Evolutionary conservation across 108 stramenopile species (phyloP), one percentile per base, ranked within the genome.

Genomic region (Skeletonema menzelii): DNA sequence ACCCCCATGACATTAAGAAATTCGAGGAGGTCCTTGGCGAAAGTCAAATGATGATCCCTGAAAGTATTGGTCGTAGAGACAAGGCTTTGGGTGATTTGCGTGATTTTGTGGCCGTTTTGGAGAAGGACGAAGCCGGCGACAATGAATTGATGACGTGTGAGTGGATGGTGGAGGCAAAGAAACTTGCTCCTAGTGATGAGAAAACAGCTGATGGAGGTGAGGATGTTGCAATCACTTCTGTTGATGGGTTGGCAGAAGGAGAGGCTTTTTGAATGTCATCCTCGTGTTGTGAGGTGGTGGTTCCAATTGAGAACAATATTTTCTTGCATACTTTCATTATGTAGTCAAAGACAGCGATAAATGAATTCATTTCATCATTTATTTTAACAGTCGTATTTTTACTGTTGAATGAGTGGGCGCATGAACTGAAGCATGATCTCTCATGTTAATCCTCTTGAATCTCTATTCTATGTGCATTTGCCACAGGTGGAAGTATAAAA

Each of bases 31-130:
- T 94, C 2, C 61, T 94, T 42, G 86, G 59, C 0, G 93, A 94
- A 80, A 89, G 88, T 60, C 66, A 82, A 56, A 94, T 94, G 93
- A 94, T 94, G 93, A 75, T 94, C 20, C 93, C 93, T 0, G 91
- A 91, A 44, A 88, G 87, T 53, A 55, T 82, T 20, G 58, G 53
- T 17, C 86, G 93, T 63, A 65, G 87, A n/a, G 75, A 82, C 57
- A 72, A 79, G 44, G 63, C 86, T 15, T 17, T 94, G 28, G 76
- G 72, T 56, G 93, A 94, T 70, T 82, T 94, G 75, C 56, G 47
- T 22, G 38, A 77, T 8, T 90, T 84, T 65, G 24, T 91, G 30
- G 64, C 55, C 26, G 40, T 34, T 31, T 53, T 81, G 20, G 75
- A 59, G 24, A 70, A 63, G 22, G 70, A 81, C 27, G 75, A 35